These are phyloP conservation scores for Bryopsis sp. DNA, from an alignment of 139 green algal species.

Conservation along the genomic window DNA sequence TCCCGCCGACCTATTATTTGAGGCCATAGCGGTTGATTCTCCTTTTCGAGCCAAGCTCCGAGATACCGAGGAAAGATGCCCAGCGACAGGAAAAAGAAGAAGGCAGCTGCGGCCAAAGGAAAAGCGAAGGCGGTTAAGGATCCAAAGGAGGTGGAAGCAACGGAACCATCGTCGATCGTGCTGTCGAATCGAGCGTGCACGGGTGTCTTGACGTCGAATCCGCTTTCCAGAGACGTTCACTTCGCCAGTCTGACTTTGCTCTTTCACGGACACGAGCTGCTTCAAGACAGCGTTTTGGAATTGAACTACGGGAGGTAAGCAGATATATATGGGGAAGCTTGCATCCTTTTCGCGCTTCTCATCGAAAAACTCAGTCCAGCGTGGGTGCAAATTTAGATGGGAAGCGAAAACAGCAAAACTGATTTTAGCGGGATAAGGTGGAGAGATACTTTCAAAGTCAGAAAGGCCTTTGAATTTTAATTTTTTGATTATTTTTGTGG, in stretches of 20 bases:
- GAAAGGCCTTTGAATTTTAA: too few relatives aligned
- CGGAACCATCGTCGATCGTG: slow-evolving; percentile 13
- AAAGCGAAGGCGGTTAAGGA: slow-evolving; percentile 21
- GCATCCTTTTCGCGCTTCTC: too few relatives aligned
- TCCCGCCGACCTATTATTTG: neutral
- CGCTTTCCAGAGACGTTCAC: slow-evolving; percentile 67
- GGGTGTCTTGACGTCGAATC: slow-evolving; percentile 63
- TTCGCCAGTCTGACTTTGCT: slow-evolving; percentile 70
- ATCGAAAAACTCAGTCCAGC: too few relatives aligned
- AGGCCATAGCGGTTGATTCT: neutral
- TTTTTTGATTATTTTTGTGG: too few relatives aligned
- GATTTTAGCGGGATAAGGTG: too few relatives aligned
- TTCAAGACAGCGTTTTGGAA: slow-evolving; percentile 61
- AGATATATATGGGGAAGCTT: neutral
- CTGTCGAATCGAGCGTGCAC: slow-evolving; percentile 34
- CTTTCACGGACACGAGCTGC: slow-evolving; percentile 74
- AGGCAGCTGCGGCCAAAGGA: slow-evolving; percentile 31
- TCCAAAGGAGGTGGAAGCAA: slow-evolving; percentile 16
- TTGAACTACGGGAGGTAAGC: slow-evolving; percentile 68
- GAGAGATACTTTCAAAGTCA: too few relatives aligned
- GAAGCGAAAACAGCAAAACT: too few relatives aligned
- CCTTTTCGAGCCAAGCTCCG: neutral
- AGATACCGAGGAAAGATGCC: slow-evolving; percentile 20
- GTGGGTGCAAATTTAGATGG: too few relatives aligned
- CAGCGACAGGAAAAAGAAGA: slow-evolving; percentile 54